These are phyloP conservation scores for Chondrus crispus DNA, from an alignment of 23 red algal genomes.

Conservation along the genomic window DNA sequence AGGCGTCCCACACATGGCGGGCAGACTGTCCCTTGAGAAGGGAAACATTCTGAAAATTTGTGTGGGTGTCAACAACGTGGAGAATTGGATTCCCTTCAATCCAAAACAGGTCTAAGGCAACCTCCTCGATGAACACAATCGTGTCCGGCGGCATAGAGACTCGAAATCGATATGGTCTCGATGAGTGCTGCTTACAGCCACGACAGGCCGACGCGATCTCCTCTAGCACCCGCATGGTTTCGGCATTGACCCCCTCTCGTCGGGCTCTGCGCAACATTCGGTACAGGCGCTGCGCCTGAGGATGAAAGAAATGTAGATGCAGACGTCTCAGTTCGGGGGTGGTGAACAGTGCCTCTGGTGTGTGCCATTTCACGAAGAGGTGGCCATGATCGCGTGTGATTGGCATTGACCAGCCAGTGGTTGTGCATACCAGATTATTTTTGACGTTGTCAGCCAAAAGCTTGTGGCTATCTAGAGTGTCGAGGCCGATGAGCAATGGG, in stretches of 20 bases:
- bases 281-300: neutral
- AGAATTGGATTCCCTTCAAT: neutral
- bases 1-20: constrained; percentile 14
- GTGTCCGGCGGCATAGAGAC: neutral
- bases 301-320: constrained; percentile 30
- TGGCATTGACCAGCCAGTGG: neutral
- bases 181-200: neutral
- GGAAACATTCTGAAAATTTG: neutral
- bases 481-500: constrained; percentile 17
- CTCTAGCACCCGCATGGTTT: neutral
- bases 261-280: neutral
- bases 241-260: neutral
- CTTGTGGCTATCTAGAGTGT: neutral
- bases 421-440: neutral
- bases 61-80: neutral
- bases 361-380: neutral
- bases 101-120: constrained; percentile 8
- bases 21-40: constrained; percentile 9
- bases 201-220: neutral
- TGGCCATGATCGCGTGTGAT: neutral
- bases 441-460: neutral
- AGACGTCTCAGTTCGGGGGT: neutral
- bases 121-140: constrained; percentile 8
- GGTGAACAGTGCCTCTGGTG: neutral
- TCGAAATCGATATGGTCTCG: neutral